Percentiles rank a stretch among this genome's conserved stretches.
Conservation (phyloP, 2,329 filamentous ascomycete genomes). For the Fusarium coicis region DNA sequence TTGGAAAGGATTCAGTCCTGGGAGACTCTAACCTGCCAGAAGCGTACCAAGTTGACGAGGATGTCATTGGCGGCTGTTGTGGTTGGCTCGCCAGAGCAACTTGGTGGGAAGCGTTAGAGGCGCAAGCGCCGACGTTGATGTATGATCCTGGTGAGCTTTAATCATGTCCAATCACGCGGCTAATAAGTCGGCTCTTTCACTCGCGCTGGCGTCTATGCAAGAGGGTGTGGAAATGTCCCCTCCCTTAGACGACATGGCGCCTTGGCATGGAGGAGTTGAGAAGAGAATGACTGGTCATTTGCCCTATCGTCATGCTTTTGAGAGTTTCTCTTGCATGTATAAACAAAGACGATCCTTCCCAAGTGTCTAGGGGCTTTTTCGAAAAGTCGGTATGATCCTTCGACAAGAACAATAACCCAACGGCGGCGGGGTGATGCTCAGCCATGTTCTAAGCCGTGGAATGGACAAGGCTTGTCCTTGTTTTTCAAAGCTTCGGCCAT, state of each 20-base stretch:
- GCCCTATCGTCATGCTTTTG: background rate
- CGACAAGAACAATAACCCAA: background rate
- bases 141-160: constrained; percentile 26
- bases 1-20: constrained; percentile 36
- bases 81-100: constrained; percentile 34
- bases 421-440: constrained; percentile 31
- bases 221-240: constrained; percentile 21
- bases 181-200: constrained; percentile 44
- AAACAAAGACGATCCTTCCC: background rate
- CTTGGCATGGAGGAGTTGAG: constrained; percentile 23
- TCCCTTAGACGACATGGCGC: constrained; percentile 23
- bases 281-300: constrained; percentile 16
- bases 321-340: background rate
- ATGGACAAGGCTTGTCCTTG: constrained; percentile 14
- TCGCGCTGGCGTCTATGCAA: constrained; percentile 46
- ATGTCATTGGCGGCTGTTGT: constrained; percentile 18
- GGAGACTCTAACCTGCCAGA: constrained; percentile 18
- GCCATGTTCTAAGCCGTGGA: constrained; percentile 34
- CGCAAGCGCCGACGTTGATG: constrained; percentile 42
- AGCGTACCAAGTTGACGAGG: constrained; percentile 24
- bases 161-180: constrained; percentile 45
- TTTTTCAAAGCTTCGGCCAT: constrained; percentile 11
- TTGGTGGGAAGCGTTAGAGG: constrained; percentile 43
- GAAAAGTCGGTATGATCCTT: constrained; percentile 4
- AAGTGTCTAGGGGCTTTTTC: background rate